Conservation (phyloP, 768 basidiomycete species). For the Favolaschia claudopus region DNA sequence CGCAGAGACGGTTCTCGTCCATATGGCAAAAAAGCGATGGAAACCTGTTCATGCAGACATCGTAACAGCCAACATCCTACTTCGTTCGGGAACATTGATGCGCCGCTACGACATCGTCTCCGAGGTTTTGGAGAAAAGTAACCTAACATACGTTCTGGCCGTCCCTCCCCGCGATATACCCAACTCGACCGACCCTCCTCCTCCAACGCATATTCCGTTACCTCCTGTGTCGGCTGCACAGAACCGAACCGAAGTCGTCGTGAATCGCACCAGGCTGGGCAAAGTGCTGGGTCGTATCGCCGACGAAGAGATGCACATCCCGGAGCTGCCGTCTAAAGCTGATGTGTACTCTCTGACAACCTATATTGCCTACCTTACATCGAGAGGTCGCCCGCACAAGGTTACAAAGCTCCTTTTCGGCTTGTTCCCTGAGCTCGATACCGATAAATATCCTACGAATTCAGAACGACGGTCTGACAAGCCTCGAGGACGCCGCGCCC, state of each 20-base stretch:
- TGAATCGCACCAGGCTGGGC: neutral
- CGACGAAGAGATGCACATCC: conserved; percentile 11
- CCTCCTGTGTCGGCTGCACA: neutral
- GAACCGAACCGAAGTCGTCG: neutral
- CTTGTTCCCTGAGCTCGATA: conserved; percentile 62
- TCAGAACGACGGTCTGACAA: conserved; percentile 32
- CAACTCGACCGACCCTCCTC: conserved; percentile 2
- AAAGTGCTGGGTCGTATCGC: neutral
- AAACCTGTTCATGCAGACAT: conserved; percentile 52
- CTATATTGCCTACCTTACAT: conserved; percentile 59
- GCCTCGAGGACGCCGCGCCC: conserved; percentile 27
- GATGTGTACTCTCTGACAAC: conserved; percentile 59
- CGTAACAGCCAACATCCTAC: conserved; percentile 64
- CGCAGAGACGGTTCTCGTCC: conserved; percentile 57
- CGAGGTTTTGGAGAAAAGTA: conserved; percentile 43
- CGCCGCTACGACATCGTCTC: conserved; percentile 51
- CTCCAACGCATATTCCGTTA: neutral
- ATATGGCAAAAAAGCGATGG: conserved; percentile 57
- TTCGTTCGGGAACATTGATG: conserved; percentile 62
- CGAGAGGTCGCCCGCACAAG: conserved; percentile 53
- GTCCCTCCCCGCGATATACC: conserved; percentile 2
- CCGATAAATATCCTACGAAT: conserved; percentile 39
- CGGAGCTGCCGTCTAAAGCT: conserved; percentile 30
- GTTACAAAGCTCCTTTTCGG: conserved; percentile 58
- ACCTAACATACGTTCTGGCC: neutral